Evolutionary conservation across 164 flowering plant species (phyloP), one percentile per base, ranked within the genome.

Genomic region (Nelumbo lutea): DNA sequence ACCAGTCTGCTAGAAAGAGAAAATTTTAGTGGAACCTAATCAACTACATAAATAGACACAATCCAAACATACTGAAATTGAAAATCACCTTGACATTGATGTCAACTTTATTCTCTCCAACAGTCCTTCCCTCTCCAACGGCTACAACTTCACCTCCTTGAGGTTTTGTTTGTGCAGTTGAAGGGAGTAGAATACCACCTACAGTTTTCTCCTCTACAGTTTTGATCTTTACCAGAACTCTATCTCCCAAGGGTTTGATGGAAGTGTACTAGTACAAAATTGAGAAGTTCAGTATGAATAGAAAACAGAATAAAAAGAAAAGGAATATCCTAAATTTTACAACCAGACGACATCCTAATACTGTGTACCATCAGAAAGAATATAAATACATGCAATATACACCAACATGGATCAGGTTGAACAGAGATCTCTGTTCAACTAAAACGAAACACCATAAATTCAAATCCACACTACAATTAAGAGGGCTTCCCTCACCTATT

Each of bases 91-190:
- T 73, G 43, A 95, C 79, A 74, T 81, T 70, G 56, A 87, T 72
- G 9, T 81, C 93, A 51, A 91, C 78, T 73, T 88, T 84, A 56
- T 73, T 82, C 68, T 87, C 83, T 72, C 96, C 97, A 75, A 91
- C 42, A 6, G 90, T 81, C 76, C 76, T 90, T 9, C 97, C 97
- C 83, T 90, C 98, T 42, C 98, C 98, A 73, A 90, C 78, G 66
- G 96, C 98, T 63, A 92, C 96, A 40, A 95, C 87, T 80, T 95
- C 96, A 62, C 98, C 98, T 65, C 86, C 88, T 79, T 95, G 93
- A 61, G 98, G 91, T 78, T 91, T 95, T 41, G 87, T 56, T 64
- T 86, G 92, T 41, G 96, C 93, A 7, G 94, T 68, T 50, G 97
- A 10, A 9, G 98, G 98, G 60, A 91, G 87, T 52, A 94, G 70